phyloP scores from a whole-genome alignment of 352 stramenopile genomes.

The Globisporangium sylvaticum region DNA sequence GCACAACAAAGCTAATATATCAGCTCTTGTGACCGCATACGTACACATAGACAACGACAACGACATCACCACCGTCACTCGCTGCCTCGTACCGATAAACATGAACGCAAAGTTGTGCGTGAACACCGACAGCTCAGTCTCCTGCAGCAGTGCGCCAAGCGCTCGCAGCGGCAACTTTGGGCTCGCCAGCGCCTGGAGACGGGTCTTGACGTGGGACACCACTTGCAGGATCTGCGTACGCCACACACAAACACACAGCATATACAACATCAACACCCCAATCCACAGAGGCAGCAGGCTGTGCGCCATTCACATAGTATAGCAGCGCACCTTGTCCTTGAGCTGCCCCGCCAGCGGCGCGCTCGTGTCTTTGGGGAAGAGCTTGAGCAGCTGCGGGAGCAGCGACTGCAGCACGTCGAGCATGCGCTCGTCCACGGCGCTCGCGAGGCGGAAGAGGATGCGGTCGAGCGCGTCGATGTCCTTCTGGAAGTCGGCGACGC shows the following conservation, averaged over 20 bases:
- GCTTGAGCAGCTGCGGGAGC: slow-evolving; percentile 58
- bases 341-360: slow-evolving; percentile 42
- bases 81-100: slow-evolving; percentile 50
- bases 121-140: slow-evolving; percentile 41
- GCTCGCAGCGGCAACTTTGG: slow-evolving; percentile 47
- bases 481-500: slow-evolving; percentile 21
- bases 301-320: background rate
- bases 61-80: background rate
- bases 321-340: slow-evolving; percentile 54
- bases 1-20: background rate
- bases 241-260: background rate
- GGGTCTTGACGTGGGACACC: slow-evolving; percentile 68
- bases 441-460: slow-evolving; percentile 76
- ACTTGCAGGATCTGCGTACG: slow-evolving; percentile 58
- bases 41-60: background rate
- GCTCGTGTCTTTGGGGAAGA: slow-evolving; percentile 43
- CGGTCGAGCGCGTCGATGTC: slow-evolving; percentile 69
- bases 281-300: too few species aligned
- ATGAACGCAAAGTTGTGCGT: slow-evolving; percentile 67
- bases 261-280: background rate
- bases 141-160: slow-evolving; percentile 40
- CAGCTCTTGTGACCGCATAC: background rate
- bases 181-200: slow-evolving; percentile 46
- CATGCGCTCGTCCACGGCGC: slow-evolving; percentile 60
- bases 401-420: slow-evolving; percentile 56